Percentiles rank a stretch among this genome's conserved stretches.
These are phyloP conservation scores for Lactarius pseudohatsudake DNA, from an alignment of 768 basidiomycete species.

Conservation along the genomic window DNA sequence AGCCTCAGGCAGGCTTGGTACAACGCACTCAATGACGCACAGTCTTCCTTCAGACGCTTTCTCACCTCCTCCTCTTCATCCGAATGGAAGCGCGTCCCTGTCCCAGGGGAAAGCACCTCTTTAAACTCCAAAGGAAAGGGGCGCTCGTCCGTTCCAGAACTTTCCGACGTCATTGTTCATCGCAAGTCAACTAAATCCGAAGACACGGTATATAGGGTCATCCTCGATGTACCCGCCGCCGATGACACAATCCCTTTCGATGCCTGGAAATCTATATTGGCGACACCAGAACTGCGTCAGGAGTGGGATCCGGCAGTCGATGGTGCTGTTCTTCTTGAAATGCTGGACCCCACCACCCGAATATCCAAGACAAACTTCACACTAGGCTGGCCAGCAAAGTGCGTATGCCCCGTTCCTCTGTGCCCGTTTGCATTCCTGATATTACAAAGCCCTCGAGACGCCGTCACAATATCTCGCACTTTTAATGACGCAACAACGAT, in stretches of 20 bases:
- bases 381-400: constrained; percentile 97
- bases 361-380: constrained; percentile 90
- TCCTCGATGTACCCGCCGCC: constrained; percentile 71
- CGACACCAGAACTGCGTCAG: constrained; percentile 82
- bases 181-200: constrained; percentile 66
- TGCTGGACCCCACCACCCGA: constrained; percentile 81
- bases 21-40: constrained; percentile 68
- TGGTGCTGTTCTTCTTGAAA: constrained; percentile 75
- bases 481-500: constrained; percentile 79
- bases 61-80: constrained; percentile 65
- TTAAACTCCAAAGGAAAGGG: constrained; percentile 62
- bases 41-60: constrained; percentile 74
- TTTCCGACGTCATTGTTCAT: constrained; percentile 75
- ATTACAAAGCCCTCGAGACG: constrained; percentile 77
- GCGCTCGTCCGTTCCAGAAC: constrained; percentile 54
- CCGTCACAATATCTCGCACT: constrained; percentile 88
- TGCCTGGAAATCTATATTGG: constrained; percentile 76
- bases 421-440: neutral
- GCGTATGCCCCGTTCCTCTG: constrained; percentile 36
- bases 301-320: constrained; percentile 96
- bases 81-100: constrained; percentile 80
- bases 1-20: constrained; percentile 87
- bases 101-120: constrained; percentile 41
- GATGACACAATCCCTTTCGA: constrained; percentile 63
- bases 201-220: constrained; percentile 76